Evolutionary conservation across 2,329 filamentous ascomycete genomes (phyloP).

Genomic region (Trichoderma oligosporum): DNA sequence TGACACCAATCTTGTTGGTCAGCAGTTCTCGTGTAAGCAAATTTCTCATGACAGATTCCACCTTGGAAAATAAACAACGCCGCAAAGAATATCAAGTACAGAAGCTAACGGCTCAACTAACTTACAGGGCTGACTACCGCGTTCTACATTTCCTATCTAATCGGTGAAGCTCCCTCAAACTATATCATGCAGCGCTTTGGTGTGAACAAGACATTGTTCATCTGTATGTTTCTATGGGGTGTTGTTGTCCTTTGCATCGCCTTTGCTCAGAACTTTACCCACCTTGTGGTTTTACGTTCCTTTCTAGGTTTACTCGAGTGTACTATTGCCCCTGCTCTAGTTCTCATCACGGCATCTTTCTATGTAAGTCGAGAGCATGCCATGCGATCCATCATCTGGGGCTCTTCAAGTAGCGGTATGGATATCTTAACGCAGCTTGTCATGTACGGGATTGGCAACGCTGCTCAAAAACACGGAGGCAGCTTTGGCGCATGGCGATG

Average conservation of each 20-base stretch:
- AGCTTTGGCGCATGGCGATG: background rate
- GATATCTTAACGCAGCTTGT: background rate
- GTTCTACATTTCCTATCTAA: background rate
- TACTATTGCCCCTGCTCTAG: background rate
- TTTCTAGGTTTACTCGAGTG: background rate
- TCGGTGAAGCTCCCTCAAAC: background rate
- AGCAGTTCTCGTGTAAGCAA: background rate
- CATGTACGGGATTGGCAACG: background rate
- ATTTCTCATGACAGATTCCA: background rate
- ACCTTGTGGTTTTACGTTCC: background rate
- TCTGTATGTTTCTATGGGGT: background rate
- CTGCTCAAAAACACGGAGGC: background rate
- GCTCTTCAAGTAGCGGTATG: background rate
- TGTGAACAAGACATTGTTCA: background rate
- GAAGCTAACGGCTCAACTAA: background rate
- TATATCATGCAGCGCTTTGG: background rate
- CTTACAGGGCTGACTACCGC: background rate
- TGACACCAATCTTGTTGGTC: background rate
- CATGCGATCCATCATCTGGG: background rate
- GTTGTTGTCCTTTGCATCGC: background rate
- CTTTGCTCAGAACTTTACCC: background rate
- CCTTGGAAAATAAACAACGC: background rate
- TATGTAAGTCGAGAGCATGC: background rate
- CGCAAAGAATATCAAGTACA: background rate
- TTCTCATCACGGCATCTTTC: background rate